phyloP scores from a whole-genome alignment of 108 stramenopile genomes.

The Cyclotella cryptica region DNA sequence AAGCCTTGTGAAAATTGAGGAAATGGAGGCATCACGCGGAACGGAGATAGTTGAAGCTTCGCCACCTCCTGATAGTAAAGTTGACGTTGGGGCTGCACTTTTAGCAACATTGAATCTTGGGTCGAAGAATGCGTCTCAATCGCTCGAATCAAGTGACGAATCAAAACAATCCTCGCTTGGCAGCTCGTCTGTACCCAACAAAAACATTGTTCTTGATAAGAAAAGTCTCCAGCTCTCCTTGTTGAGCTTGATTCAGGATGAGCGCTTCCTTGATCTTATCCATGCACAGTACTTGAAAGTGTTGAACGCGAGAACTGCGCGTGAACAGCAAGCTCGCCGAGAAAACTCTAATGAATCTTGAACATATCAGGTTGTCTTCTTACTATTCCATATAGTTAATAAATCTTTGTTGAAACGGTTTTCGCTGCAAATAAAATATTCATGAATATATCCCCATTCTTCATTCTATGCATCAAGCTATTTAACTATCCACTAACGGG shows the following conservation, averaged over 20 bases:
- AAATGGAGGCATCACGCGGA: conserved; percentile 30
- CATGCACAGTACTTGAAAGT: conserved; percentile 92
- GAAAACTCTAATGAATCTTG: background rate
- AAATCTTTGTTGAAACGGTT: too few species aligned
- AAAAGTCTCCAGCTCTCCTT: conserved; percentile 83
- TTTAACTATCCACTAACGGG: too few species aligned
- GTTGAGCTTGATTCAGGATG: conserved; percentile 86
- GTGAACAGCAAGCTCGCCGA: conserved; percentile 21
- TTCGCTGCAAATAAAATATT: too few species aligned
- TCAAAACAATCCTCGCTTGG: background rate
- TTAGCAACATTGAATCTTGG: conserved; percentile 46
- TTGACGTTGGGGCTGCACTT: conserved; percentile 48
- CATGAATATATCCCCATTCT: too few species aligned
- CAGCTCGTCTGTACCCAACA: conserved; percentile 2
- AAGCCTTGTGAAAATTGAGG: conserved; percentile 43
- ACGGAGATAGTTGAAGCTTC: background rate
- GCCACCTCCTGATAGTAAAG: background rate
- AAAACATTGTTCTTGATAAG: conserved; percentile 72
- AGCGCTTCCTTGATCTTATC: conserved; percentile 86
- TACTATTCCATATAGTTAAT: too few species aligned
- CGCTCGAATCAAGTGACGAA: background rate
- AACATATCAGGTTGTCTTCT: background rate
- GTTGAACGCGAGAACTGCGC: conserved; percentile 62
- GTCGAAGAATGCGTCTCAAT: conserved; percentile 4
- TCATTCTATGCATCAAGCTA: too few species aligned